Evolutionary conservation across 108 stramenopile genomes (phyloP), one percentile per base, ranked within the genome.

Genomic region (Skeletonema potamos): DNA sequence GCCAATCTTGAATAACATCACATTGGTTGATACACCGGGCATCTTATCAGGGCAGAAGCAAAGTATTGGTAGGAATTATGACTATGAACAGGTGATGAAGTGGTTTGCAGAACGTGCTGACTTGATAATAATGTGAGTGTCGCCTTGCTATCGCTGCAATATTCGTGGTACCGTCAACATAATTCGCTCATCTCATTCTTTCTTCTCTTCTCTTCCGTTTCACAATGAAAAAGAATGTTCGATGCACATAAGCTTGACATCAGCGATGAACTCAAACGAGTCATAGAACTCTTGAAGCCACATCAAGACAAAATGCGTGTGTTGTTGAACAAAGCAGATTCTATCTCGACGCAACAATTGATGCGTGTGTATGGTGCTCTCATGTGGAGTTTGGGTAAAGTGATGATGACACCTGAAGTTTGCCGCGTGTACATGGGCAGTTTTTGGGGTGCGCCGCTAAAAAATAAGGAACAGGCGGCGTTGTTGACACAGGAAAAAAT

Each of bases 31-130:
- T 82, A 98, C 99, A 12, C 99, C 99, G 1, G 99, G 99, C 26
- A 97, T 99, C 57, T 85, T 99, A n/a, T 89, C 93, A 7, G 99
- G 99, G 11, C 92, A 96, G 83, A 99, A 99, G 88, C 99, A 99
- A 76, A 77, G 74, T 13, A 82, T 95, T 55, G 81, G 87, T 7
- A 85, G 93, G 55, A 94, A 93, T 58, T 98, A 98, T 85, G 97
- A 98, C 68, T 98, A 95, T 62, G 92, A 92, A 66, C 72, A 81
- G 54, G 98, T 98, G 27, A 92, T 95, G 92, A 90, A 93, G 73
- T 99, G 99, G 99, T 99, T 99, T 72, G 99, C 96, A 3, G 97
- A 96, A 82, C 89, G 99, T 28, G 89, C 97, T 28, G 99, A 99
- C 84, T 79, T 98, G 43, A 96, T 99, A 37, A 96, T 99, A 41